Base-by-base conservation (phyloP, 768 basidiomycete species). In the Xerocomus brunneocitrinus region DNA sequence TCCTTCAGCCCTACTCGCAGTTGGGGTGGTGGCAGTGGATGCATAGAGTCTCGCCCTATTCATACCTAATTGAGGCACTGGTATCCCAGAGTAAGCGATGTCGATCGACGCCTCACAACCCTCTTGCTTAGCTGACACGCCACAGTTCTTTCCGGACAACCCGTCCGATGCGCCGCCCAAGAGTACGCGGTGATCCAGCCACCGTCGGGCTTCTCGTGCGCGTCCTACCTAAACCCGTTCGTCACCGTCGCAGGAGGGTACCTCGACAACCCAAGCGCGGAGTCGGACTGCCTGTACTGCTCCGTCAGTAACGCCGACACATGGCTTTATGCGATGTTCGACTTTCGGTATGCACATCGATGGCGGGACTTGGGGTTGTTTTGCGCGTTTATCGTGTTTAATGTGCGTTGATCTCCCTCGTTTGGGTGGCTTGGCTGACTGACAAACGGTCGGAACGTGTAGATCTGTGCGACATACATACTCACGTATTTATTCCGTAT, bases 1-100 rank as follows among this genome's bases (percentile, higher is more conserved):
- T 87, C 35, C 62, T 89, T 4, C 86, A 89, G 59, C 86, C 86
- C 6, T 84, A 72, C 61, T 58, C 73, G 9, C 72, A 74, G 14
- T 77, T 88, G 3, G 79, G 80, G 14, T 85, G 84, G 80, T 89
- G 86, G 86, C 62, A 67, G 48, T 88, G 85, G 85, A 84, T 87
- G 84, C 87, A 78, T 56, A 73, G 63, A 50, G 7, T 78, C 25
- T 79, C 79, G 3, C 80, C 81, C 0, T 81, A 72, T 63, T 78
- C 79, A 1, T 84, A 85, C 57, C 67, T 84, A 30, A 72, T 85
- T 50, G 81, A 82, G 45, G 76, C 69, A 30, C 53, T 79, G 19
- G 57, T 73, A 10, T 70, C 74, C 1, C 71, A 76, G 65, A 67
- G 85, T 87, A 60, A 57, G 49, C 12, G 9, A 13, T 41, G 10